Percentiles rank a stretch among this genome's conserved stretches.
These are phyloP conservation scores for Amphicarpaea edgeworthii DNA, from an alignment of 306 rosid genomes.

Conservation along the genomic window DNA sequence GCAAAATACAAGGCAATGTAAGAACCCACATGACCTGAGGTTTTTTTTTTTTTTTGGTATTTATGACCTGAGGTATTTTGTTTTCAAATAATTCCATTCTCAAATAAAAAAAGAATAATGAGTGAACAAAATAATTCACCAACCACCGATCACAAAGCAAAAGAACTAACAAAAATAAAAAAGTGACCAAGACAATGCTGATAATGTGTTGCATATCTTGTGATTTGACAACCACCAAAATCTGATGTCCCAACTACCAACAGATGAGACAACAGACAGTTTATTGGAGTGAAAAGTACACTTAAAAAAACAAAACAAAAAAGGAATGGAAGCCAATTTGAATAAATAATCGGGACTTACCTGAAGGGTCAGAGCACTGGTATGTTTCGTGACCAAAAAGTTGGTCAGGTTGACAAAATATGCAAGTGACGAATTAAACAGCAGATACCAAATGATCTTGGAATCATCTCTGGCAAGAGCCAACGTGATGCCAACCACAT, in stretches of 20 bases:
- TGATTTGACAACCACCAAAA: constrained; percentile 47
- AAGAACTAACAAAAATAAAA: constrained; percentile 17
- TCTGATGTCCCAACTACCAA: constrained; percentile 36
- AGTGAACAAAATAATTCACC: constrained; percentile 14
- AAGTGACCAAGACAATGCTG: constrained; percentile 17
- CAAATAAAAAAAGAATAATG: background rate
- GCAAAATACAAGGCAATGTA: constrained; percentile 19
- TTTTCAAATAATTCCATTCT: constrained; percentile 11
- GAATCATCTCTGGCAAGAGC: constrained; percentile 96
- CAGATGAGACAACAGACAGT: constrained; percentile 22
- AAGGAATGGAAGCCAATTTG: background rate
- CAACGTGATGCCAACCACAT: constrained; percentile 95
- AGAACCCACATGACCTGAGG: constrained; percentile 17
- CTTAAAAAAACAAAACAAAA: background rate
- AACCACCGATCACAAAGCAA: constrained; percentile 22
- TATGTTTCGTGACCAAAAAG: constrained; percentile 97
- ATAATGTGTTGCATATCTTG: constrained; percentile 6
- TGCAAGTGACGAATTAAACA: constrained; percentile 90
- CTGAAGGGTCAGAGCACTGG: constrained; percentile 99
- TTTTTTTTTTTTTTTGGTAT: background rate
- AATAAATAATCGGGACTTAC: constrained; percentile 54
- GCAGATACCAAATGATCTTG: constrained; percentile 93
- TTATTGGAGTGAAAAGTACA: constrained; percentile 29
- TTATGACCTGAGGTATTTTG: background rate
- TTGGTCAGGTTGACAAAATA: constrained; percentile 97